Base-by-base conservation (phyloP, 192 early-diverging fungal genomes). In the Tieghemiomyces parasiticus region DNA sequence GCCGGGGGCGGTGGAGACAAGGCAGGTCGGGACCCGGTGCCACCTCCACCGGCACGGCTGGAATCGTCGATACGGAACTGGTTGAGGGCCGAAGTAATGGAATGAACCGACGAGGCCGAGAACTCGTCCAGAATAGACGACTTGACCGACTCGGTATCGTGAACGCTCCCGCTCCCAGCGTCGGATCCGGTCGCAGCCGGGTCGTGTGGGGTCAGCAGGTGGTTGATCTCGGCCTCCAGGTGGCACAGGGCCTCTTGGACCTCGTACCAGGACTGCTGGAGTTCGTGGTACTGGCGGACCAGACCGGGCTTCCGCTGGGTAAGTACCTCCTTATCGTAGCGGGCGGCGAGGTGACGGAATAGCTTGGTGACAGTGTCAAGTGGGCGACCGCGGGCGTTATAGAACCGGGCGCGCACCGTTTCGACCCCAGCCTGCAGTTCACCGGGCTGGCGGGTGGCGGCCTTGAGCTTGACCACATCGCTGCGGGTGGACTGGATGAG, bases 161-260 rank as follows among this genome's bases (percentile, higher is more conserved):
- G n/a, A n/a, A n/a, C n/a, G n/a, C n/a, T n/a, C n/a, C n/a, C n/a
- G n/a, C n/a, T n/a, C n/a, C n/a, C 49, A 50, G 49, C 12, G 49
- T 28, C 12, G 24, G 49, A 26, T 50, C 10, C n/a, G 24, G 22
- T 3, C 22, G 49, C 13, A 26, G 49, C 26, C 4, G 22, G 22
- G 22, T 26, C 3, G 22, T 28, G 24, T 14, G 50, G 16, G 2
- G 22, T 28, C 12, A 29, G 14, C 20, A 58, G 16, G 33, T 58
- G 55, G 33, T 22, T 38, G n/a, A 58, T 6, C n/a, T 58, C 55
- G 4, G 33, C 55, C 35, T 58, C 55, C 3, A 58, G 55, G 33
- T 58, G 55, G 35, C 55, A 58, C 28, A 58, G 30, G 55, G 34
- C 55, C 55, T 58, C 55, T 20, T 58, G 55, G 19, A 58, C 55